Base-by-base conservation (phyloP, 1,284 basidiomycete species). In the Peniophora sp. region DNA sequence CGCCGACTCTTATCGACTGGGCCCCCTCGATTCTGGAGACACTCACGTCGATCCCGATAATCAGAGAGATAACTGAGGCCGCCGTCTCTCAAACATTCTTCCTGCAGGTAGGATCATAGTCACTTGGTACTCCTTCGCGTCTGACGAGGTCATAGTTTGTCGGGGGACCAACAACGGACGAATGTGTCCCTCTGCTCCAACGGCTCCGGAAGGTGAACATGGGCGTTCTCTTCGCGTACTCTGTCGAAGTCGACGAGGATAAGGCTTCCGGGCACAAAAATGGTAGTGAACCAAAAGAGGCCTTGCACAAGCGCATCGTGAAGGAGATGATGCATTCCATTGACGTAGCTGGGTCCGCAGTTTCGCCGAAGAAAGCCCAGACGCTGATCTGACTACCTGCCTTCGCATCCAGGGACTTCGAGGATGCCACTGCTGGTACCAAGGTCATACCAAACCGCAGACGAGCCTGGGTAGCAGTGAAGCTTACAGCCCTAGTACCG, bases 41-140 rank as follows among this genome's bases (percentile, higher is more conserved):
- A 1, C 64, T 88, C 35, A 73, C 78, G 1, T 72, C 75, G 49
- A 69, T 92, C 12, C 92, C 93, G 1, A 78, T 82, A 3, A 54
- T 95, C 1, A 77, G 72, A 52, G 69, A 77, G 47, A 56, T 91
- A 39, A 83, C 87, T 2, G 84, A 92, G 62, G 74, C 73, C 6
- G 63, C 90, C 53, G 85, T 96, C 10, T 75, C 90, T 43, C 68
- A 74, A 24, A 96, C 94, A 2, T 97, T 97, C 72, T 97, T 95
- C 62, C 73, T 79, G 47, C 89, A 92, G 66, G 86, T 85, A 56
- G 27, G 74, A 62, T 5, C 35, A 11, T 49, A 23, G 32, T 11
- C n/a, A 24, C 14, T 44, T 5, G 12, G 20, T 8, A 35, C 34
- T 3, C 34, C 20, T 17, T 23, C 17, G 24, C 43, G 14, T 50